A percentile compares a stretch with the other conserved stretches of the same genome.
phyloP scores from a whole-genome alignment of 2,329 filamentous ascomycete genomes.

The Penicillium brasilianum region DNA sequence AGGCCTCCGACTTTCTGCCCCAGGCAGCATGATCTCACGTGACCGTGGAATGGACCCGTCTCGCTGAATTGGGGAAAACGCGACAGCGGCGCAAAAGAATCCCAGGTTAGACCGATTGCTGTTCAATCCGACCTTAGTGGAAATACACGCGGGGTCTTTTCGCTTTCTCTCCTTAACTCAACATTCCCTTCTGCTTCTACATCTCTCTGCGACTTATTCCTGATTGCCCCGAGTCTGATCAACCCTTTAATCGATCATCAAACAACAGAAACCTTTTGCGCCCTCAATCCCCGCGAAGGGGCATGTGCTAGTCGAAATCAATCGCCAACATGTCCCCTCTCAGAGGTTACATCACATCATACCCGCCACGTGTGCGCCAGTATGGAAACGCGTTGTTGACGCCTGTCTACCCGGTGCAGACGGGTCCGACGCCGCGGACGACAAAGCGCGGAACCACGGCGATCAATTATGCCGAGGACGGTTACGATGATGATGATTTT shows the following conservation, averaged over 20 bases:
- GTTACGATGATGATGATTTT: conserved; percentile 76
- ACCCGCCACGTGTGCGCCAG: conserved; percentile 84
- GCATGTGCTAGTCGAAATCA: conserved; percentile 43
- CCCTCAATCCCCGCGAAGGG: conserved; percentile 36
- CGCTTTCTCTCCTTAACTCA: conserved; percentile 1
- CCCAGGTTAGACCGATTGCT: conserved; percentile 13
- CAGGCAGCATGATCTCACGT: conserved; percentile 30
- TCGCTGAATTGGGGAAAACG: conserved; percentile 40
- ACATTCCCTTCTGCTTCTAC: not conserved
- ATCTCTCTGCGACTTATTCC: not conserved
- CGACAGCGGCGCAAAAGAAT: conserved; percentile 35
- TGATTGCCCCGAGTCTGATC: conserved; percentile 16
- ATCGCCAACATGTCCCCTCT: conserved; percentile 62
- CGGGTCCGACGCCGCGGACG: conserved; percentile 74
- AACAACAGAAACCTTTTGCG: conserved; percentile 32
- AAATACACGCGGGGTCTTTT: not conserved
- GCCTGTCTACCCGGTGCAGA: conserved; percentile 74
- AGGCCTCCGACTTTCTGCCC: conserved; percentile 12
- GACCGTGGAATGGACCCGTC: conserved; percentile 32
- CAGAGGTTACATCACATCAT: conserved; percentile 88
- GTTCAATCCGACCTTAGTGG: conserved; percentile 8
- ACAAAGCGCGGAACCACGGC: conserved; percentile 96
- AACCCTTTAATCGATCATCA: conserved; percentile 24
- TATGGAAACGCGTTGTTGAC: conserved; percentile 92
- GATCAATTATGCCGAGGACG: conserved; percentile 98